A percentile compares a stretch with the other conserved stretches of the same genome.
Conservation (phyloP, 2,329 filamentous ascomycete species). For the Fusarium albosuccineum region DNA sequence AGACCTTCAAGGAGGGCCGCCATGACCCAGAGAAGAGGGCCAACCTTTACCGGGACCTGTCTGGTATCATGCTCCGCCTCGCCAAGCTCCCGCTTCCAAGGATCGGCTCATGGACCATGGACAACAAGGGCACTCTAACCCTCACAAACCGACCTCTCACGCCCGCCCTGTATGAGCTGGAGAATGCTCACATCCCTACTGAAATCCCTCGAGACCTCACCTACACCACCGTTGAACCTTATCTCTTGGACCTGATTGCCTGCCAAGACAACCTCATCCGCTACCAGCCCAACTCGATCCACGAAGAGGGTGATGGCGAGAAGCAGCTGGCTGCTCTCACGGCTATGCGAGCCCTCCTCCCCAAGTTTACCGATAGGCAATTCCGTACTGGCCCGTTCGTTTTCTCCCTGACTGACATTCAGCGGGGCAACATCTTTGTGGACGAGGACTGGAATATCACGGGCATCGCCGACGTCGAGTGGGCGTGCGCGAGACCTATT, state of each 20-base stretch:
- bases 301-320: slow-evolving; percentile 45
- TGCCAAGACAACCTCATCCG: slow-evolving; percentile 49
- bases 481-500: slow-evolving; percentile 45
- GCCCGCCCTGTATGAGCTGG: slow-evolving; percentile 48
- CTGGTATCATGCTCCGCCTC: slow-evolving; percentile 37
- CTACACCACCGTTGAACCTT: slow-evolving; percentile 50
- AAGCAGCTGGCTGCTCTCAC: slow-evolving; percentile 48
- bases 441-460: slow-evolving; percentile 52
- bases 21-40: background rate
- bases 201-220: slow-evolving; percentile 51
- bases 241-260: slow-evolving; percentile 49
- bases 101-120: slow-evolving; percentile 47
- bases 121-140: slow-evolving; percentile 46
- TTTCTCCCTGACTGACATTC: slow-evolving; percentile 54
- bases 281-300: slow-evolving; percentile 53
- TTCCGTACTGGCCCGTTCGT: slow-evolving; percentile 51
- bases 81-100: slow-evolving; percentile 45
- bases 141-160: slow-evolving; percentile 54
- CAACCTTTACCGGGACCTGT: slow-evolving; percentile 47
- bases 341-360: slow-evolving; percentile 47
- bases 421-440: slow-evolving; percentile 56
- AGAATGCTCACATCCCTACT: slow-evolving; percentile 50
- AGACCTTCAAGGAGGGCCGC: slow-evolving; percentile 24
- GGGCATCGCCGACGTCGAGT: slow-evolving; percentile 52
- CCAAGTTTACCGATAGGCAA: slow-evolving; percentile 36